Evolutionary conservation across 2,329 filamentous ascomycete species (phyloP).

Genomic region (Emmonsia crescens): DNA sequence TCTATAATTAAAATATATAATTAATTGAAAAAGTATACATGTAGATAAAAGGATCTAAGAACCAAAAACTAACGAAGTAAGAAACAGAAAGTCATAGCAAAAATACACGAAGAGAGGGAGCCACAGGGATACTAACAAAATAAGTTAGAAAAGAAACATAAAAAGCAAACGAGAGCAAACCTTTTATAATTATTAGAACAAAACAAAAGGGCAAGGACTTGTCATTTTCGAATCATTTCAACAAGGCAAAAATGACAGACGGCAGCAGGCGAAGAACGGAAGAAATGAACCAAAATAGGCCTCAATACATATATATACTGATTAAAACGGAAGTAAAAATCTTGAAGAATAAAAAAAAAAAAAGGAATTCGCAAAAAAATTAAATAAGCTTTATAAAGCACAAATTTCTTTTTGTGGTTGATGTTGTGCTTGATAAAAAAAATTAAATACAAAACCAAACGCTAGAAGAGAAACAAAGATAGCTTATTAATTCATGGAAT

Average conservation of each 20-base stretch:
- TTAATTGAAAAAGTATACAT: not conserved
- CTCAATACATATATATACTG: not conserved
- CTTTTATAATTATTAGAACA: not conserved
- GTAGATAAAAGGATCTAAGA: not conserved
- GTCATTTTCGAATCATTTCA: not conserved
- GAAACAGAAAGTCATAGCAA: not conserved
- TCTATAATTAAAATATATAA: not conserved
- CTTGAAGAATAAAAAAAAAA: not conserved
- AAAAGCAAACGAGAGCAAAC: not conserved
- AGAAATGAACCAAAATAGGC: not conserved
- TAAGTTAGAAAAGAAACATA: not conserved
- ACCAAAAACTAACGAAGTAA: not conserved
- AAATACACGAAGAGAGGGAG: conserved; percentile 5
- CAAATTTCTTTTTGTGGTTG: not conserved
- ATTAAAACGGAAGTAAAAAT: not conserved
- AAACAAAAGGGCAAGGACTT: not conserved
- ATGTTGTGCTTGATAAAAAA: not conserved
- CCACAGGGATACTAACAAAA: not conserved
- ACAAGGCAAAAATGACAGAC: not conserved
- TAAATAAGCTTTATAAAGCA: not conserved
- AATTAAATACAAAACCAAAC: not conserved
- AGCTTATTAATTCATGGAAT: not conserved
- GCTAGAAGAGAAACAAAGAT: not conserved
- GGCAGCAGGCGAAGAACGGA: not conserved
- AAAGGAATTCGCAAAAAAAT: not conserved